Percentiles rank a stretch among this genome's conserved stretches.
phyloP scores from a whole-genome alignment of 768 basidiomycete species.

The Gloeopeniophorella convolvens region DNA sequence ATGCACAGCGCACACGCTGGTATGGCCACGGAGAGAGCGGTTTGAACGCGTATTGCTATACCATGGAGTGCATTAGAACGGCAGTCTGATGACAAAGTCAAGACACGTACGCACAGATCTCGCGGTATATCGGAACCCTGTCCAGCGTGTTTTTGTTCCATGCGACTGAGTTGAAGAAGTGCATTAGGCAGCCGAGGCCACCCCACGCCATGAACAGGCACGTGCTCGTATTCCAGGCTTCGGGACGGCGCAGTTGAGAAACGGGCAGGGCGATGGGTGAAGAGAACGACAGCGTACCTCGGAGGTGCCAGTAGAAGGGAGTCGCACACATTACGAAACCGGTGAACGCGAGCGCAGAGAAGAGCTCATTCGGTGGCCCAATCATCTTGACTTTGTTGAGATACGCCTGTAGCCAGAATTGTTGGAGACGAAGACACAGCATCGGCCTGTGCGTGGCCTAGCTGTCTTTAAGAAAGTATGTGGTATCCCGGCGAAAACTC shows the following conservation, averaged over 20 bases:
- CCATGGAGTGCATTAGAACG: too few relatives aligned
- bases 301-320: constrained; percentile 49
- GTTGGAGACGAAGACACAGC: neutral
- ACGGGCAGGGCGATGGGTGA: neutral
- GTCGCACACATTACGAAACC: constrained; percentile 40
- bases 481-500: too few relatives aligned
- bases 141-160: constrained; percentile 56
- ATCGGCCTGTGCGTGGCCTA: too few relatives aligned
- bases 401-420: too few relatives aligned
- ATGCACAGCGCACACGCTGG: constrained; percentile 33
- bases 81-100: too few relatives aligned
- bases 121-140: constrained; percentile 43
- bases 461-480: too few relatives aligned
- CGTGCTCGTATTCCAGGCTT: constrained; percentile 66
- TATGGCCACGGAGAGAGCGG: constrained; percentile 23
- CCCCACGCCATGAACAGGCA: constrained; percentile 67
- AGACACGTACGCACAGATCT: constrained; percentile 45
- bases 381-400: too few relatives aligned
- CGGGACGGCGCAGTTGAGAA: neutral
- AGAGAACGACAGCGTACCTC: constrained; percentile 31
- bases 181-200: constrained; percentile 46
- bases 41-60: constrained; percentile 26
- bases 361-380: constrained; percentile 19
- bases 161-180: constrained; percentile 58
- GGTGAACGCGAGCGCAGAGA: constrained; percentile 36